These are phyloP conservation scores for Ogataea pignaliae DNA, from an alignment of 805 yeast species.

Conservation along the genomic window DNA sequence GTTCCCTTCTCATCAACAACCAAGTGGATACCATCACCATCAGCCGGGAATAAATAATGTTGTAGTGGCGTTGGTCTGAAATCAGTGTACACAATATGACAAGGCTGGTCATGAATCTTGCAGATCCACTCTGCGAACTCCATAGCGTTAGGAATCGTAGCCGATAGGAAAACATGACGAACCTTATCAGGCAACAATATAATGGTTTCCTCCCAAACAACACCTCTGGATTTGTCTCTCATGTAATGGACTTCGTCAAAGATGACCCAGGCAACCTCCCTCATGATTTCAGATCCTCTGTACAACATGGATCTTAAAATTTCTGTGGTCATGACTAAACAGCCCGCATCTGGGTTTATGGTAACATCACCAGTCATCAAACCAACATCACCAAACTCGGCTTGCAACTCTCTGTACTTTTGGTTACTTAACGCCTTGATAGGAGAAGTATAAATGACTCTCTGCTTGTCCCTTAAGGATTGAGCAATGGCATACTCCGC, in stretches of 20 bases:
- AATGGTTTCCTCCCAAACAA: slow-evolving; percentile 98
- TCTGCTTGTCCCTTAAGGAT: slow-evolving; percentile 82
- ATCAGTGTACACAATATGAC: slow-evolving; percentile 97
- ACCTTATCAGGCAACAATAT: slow-evolving; percentile 97
- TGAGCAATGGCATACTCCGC: slow-evolving; percentile 98
- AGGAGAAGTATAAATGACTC: slow-evolving; percentile 94
- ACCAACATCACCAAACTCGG: slow-evolving; percentile 94
- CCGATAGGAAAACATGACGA: slow-evolving; percentile 83
- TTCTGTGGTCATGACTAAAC: slow-evolving; percentile 97
- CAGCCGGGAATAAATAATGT: slow-evolving; percentile 97
- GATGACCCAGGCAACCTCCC: slow-evolving; percentile 96
- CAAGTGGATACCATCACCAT: slow-evolving; percentile 94
- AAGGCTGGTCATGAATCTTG: slow-evolving; percentile 90
- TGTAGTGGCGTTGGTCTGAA: slow-evolving; percentile 98
- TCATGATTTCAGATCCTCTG: slow-evolving; percentile 90
- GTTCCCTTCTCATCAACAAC: slow-evolving; percentile 97
- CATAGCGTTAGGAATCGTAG: slow-evolving; percentile 97
- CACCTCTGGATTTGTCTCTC: slow-evolving; percentile 95
- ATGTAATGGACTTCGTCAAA: slow-evolving; percentile 98
- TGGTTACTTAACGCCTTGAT: slow-evolving; percentile 93
- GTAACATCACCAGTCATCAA: slow-evolving; percentile 97
- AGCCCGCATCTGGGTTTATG: slow-evolving; percentile 92
- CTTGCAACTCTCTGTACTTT: slow-evolving; percentile 85
- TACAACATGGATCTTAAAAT: slow-evolving; percentile 92
- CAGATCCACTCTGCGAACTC: slow-evolving; percentile 99